Percentiles rank a stretch among this genome's conserved stretches.
phyloP scores from a whole-genome alignment of 192 early-diverging fungal species.

The Coemansia erecta region DNA sequence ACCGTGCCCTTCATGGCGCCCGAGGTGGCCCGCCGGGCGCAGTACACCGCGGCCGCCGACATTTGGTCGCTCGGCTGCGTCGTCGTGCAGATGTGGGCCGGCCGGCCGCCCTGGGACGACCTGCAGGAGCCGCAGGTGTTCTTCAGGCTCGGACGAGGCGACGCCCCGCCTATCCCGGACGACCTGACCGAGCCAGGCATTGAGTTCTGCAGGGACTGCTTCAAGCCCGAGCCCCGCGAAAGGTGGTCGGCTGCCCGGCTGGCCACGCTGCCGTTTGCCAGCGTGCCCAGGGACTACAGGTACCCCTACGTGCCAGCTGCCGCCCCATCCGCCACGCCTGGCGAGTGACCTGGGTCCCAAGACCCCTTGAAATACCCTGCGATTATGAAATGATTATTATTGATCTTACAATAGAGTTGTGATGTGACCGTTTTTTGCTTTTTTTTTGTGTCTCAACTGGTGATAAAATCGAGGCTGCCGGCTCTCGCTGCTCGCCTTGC shows the following conservation, averaged over 20 bases:
- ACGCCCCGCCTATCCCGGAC: slow-evolving; percentile 79
- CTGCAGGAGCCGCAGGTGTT: slow-evolving; percentile 58
- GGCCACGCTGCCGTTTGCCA: slow-evolving; percentile 69
- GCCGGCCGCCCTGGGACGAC: slow-evolving; percentile 69
- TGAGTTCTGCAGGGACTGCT: slow-evolving; percentile 73
- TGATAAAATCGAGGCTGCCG: too few species aligned
- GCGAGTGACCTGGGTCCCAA: not conserved
- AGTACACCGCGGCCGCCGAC: slow-evolving; percentile 89
- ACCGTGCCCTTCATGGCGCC: slow-evolving; percentile 96
- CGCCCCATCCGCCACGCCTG: not conserved
- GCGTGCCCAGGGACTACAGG: slow-evolving; percentile 42
- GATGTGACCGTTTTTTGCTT: slow-evolving; percentile 7
- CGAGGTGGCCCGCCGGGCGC: slow-evolving; percentile 77
- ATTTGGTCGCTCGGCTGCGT: slow-evolving; percentile 89
- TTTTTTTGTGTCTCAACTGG: too few species aligned
- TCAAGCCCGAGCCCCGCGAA: slow-evolving; percentile 72
- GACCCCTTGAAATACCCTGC: not conserved
- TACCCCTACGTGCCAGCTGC: slow-evolving; percentile 27
- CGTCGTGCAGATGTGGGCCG: slow-evolving; percentile 95
- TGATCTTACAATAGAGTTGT: not conserved
- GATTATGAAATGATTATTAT: not conserved
- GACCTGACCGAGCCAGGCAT: slow-evolving; percentile 64
- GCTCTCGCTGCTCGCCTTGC: too few species aligned
- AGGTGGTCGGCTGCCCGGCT: slow-evolving; percentile 78
- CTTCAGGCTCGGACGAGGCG: slow-evolving; percentile 75